Percentiles rank a stretch among this genome's conserved stretches.
Evolutionary conservation across 192 early-diverging fungal genomes (phyloP).

Genomic region (Cetraspora pellucida): DNA sequence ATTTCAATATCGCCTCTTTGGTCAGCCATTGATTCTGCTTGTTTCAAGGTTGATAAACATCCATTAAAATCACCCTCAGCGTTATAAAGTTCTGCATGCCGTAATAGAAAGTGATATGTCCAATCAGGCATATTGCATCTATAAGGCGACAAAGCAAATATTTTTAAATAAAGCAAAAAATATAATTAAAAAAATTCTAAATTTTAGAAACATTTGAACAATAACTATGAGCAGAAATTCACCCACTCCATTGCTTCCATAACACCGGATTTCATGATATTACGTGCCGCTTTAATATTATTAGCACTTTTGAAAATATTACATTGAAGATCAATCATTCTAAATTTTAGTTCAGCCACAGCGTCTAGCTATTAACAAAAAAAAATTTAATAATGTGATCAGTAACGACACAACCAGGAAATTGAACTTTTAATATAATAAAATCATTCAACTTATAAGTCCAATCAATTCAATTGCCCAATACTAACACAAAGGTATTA

Average conservation of each 20-base stretch:
- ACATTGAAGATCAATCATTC: conserved; percentile 32
- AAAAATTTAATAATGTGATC: neutral
- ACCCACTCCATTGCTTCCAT: conserved; percentile 36
- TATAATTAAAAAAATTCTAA: neutral
- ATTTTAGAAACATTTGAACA: neutral
- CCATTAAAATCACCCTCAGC: conserved; percentile 23
- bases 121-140: conserved; percentile 31
- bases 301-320: conserved; percentile 22
- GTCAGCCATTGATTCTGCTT: conserved; percentile 32
- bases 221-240: conserved; percentile 6
- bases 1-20: conserved; percentile 35
- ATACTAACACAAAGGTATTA: no score
- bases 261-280: conserved; percentile 21
- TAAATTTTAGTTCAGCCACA: conserved; percentile 28
- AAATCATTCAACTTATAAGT: no score
- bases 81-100: conserved; percentile 13
- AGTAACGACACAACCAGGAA: no score
- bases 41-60: conserved; percentile 28
- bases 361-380: conserved; percentile 25
- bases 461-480: no score
- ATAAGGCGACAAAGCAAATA: neutral
- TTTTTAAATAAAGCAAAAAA: neutral
- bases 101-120: conserved; percentile 34
- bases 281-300: conserved; percentile 28
- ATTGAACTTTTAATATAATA: no score